Evolutionary conservation across 2,329 filamentous ascomycete genomes (phyloP).

Genomic region (Truncatella angustata): DNA sequence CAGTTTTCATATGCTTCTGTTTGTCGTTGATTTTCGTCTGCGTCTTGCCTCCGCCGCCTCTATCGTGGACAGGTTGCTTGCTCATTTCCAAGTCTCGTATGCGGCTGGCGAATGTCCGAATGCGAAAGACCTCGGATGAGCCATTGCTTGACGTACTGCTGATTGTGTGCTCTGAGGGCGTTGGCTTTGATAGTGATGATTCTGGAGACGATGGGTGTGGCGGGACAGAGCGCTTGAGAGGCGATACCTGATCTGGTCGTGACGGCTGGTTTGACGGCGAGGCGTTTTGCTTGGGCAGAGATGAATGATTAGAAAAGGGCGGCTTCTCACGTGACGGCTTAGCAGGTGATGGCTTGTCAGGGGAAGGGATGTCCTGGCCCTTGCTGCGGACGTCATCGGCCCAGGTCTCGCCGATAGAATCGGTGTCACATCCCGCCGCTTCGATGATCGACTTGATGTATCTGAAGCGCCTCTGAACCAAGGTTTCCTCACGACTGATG

Average conservation of each 20-base stretch:
- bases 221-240: no score
- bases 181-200: no score
- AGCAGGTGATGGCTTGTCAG: background rate
- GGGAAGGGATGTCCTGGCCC: conserved; percentile 1
- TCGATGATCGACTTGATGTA: conserved; percentile 1
- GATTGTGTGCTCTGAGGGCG: no score
- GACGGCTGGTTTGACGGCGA: no score
- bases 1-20: no score
- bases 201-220: no score
- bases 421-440: background rate
- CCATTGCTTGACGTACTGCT: no score
- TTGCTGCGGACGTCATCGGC: background rate
- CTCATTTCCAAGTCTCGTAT: background rate
- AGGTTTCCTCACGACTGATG: conserved; percentile 11
- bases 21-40: background rate
- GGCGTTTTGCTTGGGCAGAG: background rate
- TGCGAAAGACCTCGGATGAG: background rate
- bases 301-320: background rate
- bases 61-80: background rate
- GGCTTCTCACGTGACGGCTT: background rate
- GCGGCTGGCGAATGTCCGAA: background rate
- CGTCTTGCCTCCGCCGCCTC: conserved; percentile 1
- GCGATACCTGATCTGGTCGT: no score
- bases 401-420: conserved; percentile 6
- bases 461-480: conserved; percentile 14